Evolutionary conservation across 2,329 filamentous ascomycete species (phyloP), one percentile per base, ranked within the genome.

Genomic region (Apiospora hydei): DNA sequence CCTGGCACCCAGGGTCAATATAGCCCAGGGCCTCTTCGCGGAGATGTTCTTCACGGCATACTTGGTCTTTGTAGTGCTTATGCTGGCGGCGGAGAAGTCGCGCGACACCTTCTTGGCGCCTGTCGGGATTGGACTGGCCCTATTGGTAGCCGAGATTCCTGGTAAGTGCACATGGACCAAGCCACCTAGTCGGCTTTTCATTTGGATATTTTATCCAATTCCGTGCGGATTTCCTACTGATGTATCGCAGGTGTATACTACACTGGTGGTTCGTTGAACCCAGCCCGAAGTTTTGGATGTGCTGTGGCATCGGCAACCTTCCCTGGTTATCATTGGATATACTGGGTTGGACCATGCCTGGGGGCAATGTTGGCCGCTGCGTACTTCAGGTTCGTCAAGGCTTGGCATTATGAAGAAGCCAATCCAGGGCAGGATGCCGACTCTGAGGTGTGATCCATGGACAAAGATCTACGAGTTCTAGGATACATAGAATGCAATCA

Each of bases 11-110:
- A 73, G 74, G 21, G 71, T 78, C 69, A 78, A 72, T 53, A 81
- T 85, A 53, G 83, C 82, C 0, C 88, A 89, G 74, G 89, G 89
- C 2, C 78, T 91, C 21, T 90, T 91, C 76, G 87, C 90, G 72
- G 89, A 91, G 78, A 87, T 89, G 83, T 89, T 91, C 76, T 83
- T 91, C 49, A 91, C 89, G 0, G 84, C 88, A 0, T 83, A 90
- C 76, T 82, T 91, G 16, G 85, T 91, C 11, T 86, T 91, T 72
- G 87, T 89, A 4, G 86, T 91, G 70, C 86, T 90, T 78, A 92
- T 92, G 89, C 82, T 92, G 46, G 90, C 90, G 0, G 87, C 85
- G 3, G 90, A 92, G 77, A 93, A 93, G 80, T 90, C 92, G 77
- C 88, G 88, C 74, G 88, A 87, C 4, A 93, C 91, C 0, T 93